Conservation (phyloP, 495 filamentous ascomycete genomes). For the Lophiotrema nucula region DNA sequence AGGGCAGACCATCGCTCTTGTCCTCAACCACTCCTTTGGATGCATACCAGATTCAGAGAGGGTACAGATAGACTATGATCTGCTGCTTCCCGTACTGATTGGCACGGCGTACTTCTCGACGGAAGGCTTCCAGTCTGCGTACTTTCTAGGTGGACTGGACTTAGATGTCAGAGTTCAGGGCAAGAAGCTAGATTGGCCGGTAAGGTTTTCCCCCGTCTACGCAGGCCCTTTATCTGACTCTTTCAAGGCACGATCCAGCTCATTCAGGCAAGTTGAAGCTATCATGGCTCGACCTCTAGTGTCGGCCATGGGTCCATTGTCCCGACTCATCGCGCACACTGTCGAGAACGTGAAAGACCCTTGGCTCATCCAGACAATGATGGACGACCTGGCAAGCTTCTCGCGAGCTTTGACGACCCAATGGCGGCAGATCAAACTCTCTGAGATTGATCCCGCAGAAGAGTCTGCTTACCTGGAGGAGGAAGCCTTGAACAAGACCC, state of each 20-base stretch:
- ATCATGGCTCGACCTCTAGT: slow-evolving; percentile 65
- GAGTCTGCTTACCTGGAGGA: slow-evolving; percentile 66
- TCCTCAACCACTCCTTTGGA: slow-evolving; percentile 76
- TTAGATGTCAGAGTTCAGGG: slow-evolving; percentile 65
- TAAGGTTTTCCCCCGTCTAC: slow-evolving; percentile 28
- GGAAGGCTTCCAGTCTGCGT: slow-evolving; percentile 79
- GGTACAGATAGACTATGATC: slow-evolving; percentile 66
- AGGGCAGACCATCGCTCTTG: slow-evolving; percentile 62
- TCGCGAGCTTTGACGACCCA: slow-evolving; percentile 67
- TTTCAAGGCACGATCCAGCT: slow-evolving; percentile 43
- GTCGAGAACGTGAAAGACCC: slow-evolving; percentile 64
- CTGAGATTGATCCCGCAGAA: slow-evolving; percentile 75
- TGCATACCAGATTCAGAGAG: slow-evolving; percentile 62
- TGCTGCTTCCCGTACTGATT: slow-evolving; percentile 68
- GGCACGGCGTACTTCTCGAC: slow-evolving; percentile 63
- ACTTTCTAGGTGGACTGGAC: slow-evolving; percentile 77
- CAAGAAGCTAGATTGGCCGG: slow-evolving; percentile 70
- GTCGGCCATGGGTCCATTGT: slow-evolving; percentile 73
- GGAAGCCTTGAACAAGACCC: slow-evolving; percentile 66
- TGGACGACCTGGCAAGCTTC: slow-evolving; percentile 74
- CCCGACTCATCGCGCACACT: slow-evolving; percentile 70
- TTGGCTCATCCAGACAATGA: slow-evolving; percentile 58
- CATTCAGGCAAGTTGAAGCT: slow-evolving; percentile 46
- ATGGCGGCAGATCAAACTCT: slow-evolving; percentile 84
- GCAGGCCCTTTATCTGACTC: not conserved